phyloP scores from a whole-genome alignment of 768 basidiomycete species.

The Strobilomyces confusus region DNA sequence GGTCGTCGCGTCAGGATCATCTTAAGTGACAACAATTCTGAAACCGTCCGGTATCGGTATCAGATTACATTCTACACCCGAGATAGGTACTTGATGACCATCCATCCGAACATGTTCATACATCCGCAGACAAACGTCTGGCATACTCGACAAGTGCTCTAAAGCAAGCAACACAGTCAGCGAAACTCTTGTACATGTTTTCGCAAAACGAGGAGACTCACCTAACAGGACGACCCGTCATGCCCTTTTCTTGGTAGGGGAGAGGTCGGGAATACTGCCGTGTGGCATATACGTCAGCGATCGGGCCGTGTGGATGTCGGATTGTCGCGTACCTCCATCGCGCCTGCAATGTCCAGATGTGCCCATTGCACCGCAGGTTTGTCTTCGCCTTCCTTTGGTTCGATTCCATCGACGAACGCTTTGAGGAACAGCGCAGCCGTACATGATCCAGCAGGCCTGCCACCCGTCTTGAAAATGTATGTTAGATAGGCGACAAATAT shows the following conservation, averaged over 20 bases:
- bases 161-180: background rate
- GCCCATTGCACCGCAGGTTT: slow-evolving; percentile 70
- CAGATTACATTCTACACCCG: background rate
- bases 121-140: slow-evolving; percentile 23
- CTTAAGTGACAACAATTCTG: too few relatives aligned
- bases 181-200: background rate
- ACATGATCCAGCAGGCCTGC: slow-evolving; percentile 64
- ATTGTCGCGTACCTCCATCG: slow-evolving; percentile 57
- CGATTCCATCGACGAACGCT: slow-evolving; percentile 73
- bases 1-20: too few relatives aligned
- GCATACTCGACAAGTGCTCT: slow-evolving; percentile 35
- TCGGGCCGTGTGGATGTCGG: background rate
- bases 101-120: slow-evolving; percentile 2
- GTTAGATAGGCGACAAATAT: background rate
- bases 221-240: slow-evolving; percentile 81
- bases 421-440: slow-evolving; percentile 89
- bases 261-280: slow-evolving; percentile 46
- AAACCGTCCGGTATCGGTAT: background rate
- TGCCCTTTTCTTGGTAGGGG: slow-evolving; percentile 67
- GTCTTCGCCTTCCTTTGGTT: slow-evolving; percentile 52
- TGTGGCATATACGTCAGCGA: background rate
- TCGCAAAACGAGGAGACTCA: slow-evolving; percentile 31
- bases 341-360: slow-evolving; percentile 79
- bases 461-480: slow-evolving; percentile 51
- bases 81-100: background rate